Conservation (phyloP, 805 yeast genomes). For the Pichia occidentalis region DNA sequence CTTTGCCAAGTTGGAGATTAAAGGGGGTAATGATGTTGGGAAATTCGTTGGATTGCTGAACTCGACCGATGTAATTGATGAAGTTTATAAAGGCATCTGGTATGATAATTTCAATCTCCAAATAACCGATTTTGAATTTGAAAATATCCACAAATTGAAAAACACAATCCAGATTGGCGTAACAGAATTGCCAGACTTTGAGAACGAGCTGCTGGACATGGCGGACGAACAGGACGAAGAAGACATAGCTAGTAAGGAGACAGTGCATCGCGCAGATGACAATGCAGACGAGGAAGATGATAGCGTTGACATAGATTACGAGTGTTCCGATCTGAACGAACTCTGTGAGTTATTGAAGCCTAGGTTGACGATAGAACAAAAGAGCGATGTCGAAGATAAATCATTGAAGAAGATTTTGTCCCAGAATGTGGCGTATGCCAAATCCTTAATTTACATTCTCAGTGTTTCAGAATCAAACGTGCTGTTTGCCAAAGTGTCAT, state of each 20-base stretch:
- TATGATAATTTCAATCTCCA: conserved; percentile 23
- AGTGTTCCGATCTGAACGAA: conserved; percentile 22
- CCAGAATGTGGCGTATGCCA: conserved; percentile 37
- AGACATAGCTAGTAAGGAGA: no score
- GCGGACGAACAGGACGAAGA: conserved; percentile 12
- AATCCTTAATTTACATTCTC: conserved; percentile 49
- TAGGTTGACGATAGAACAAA: conserved; percentile 21
- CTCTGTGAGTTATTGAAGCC: conserved; percentile 21
- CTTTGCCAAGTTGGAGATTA: conserved; percentile 9
- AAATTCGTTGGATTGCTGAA: conserved; percentile 9
- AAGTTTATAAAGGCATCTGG: conserved; percentile 22
- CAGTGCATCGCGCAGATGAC: conserved; percentile 10
- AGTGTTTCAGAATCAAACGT: conserved; percentile 36
- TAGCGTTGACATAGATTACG: conserved; percentile 14
- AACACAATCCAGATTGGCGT: conserved; percentile 19
- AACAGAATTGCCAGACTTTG: conserved; percentile 20
- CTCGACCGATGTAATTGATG: conserved; percentile 4
- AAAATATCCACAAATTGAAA: conserved; percentile 25
- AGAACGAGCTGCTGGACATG: conserved; percentile 11
- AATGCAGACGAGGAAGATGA: conserved; percentile 14
- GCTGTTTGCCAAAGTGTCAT: conserved; percentile 42
- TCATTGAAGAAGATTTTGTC: conserved; percentile 27
- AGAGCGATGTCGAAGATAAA: conserved; percentile 15
- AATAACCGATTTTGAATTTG: conserved; percentile 28
- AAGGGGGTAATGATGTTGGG: conserved; percentile 16